Evolutionary conservation across 768 basidiomycete genomes (phyloP), one percentile per base, ranked within the genome.

Genomic region (Rhodotorula diobovata): DNA sequence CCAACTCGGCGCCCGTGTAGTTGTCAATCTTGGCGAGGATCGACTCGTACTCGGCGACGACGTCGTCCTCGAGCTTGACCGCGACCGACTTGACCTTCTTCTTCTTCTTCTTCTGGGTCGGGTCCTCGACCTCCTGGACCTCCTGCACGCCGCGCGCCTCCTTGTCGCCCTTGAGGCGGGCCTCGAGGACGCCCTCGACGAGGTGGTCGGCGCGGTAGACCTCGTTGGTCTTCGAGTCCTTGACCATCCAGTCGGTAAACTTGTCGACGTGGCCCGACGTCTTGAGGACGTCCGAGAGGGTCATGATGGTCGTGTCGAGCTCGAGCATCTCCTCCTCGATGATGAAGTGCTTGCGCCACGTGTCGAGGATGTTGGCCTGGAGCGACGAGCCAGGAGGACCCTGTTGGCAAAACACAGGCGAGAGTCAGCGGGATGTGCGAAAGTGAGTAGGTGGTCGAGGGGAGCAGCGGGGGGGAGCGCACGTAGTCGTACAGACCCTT

Each of bases 311-410:
- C 35, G 94, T 97, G 79, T 98, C 95, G 74, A 98, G 87, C 81
- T 98, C 95, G 76, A 95, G 88, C 96, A 98, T 99, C 82, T 90
- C 87, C 78, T 99, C 95, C 78, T 98, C 91, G 78, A 98, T 85
- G 84, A 99, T 98, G 79, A 98, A 98, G 82, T 98, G 96, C 79
- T 89, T 89, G 65, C 95, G 86, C 96, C 95, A 98, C 85, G 91
- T 91, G 1, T 89, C 83, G 79, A 97, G 89, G 82, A 99, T 91
- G 84, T 98, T 98, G 70, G 95, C 91, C 78, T 97, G 94, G 45
- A 98, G 85, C 5, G 93, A 86, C 2, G 96, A 94, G 70, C 96
- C 95, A 1, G 95, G 91, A 63, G 94, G 95, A 54, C 95, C 94
- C 78, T 69, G 61, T 9, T 45, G 10, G n/a, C 7, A 43, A 15